Conservation (phyloP, 2,329 filamentous ascomycete species). For the Scytalidium sp. region DNA sequence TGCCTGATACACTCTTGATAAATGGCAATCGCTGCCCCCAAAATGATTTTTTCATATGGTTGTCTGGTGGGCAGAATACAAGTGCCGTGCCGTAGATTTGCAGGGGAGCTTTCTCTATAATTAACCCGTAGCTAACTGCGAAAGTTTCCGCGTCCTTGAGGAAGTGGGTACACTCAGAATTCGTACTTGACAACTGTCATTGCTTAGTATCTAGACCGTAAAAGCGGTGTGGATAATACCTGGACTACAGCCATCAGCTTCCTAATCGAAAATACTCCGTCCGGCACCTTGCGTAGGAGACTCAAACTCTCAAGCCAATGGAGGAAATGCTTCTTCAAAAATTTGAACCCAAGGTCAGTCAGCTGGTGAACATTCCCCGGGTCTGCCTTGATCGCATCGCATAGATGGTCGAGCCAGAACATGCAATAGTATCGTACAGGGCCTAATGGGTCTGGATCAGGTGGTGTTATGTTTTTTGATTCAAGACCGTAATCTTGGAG, state of each 20-base stretch:
- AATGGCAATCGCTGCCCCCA: neutral
- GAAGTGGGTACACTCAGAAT: neutral
- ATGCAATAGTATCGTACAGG: constrained; percentile 22
- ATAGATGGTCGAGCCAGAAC: constrained; percentile 33
- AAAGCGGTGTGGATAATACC: neutral
- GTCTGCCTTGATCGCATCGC: constrained; percentile 14
- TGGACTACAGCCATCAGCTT: neutral
- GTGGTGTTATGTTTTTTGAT: constrained; percentile 12
- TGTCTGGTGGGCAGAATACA: constrained; percentile 4
- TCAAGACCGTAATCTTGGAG: constrained; percentile 18
- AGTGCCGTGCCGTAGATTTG: constrained; percentile 13
- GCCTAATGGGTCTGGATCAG: constrained; percentile 24
- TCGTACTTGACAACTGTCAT: neutral
- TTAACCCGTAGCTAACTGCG: constrained; percentile 5
- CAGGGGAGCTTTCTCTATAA: constrained; percentile 13
- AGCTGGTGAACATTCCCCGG: no score
- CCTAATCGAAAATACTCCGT: neutral
- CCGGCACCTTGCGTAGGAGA: neutral
- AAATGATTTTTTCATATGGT: constrained; percentile 4
- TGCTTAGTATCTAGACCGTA: neutral
- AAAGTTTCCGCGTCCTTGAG: constrained; percentile 15
- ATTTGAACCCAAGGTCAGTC: constrained; percentile 6
- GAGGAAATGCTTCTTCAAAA: constrained; percentile 8
- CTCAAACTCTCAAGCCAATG: constrained; percentile 10
- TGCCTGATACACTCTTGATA: neutral